Evolutionary conservation across 2,329 filamentous ascomycete genomes (phyloP).

Genomic region (Fusarium siculi): DNA sequence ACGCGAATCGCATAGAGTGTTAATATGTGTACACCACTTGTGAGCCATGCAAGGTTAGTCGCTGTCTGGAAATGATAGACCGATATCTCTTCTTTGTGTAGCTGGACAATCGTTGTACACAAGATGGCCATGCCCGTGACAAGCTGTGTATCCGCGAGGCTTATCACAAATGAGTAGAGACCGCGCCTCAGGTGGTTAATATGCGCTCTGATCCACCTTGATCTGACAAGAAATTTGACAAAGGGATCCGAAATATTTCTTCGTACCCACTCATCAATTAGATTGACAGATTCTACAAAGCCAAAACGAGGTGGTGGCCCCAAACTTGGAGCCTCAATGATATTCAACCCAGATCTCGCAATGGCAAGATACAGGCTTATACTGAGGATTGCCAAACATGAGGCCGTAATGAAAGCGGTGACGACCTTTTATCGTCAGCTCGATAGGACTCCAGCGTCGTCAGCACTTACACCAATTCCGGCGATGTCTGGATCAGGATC

Average conservation of each 20-base stretch:
- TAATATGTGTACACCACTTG: not conserved
- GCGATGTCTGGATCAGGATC: not conserved
- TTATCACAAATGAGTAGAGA: not conserved
- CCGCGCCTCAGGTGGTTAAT: not conserved
- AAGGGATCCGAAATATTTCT: not conserved
- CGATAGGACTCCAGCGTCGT: accelerated
- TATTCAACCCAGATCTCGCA: not conserved
- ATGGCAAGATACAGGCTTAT: not conserved
- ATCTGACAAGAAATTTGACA: not conserved
- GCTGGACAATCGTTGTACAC: not conserved
- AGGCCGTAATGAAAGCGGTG: not conserved
- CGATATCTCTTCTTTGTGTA: not conserved
- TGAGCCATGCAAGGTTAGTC: not conserved
- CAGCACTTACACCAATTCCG: not conserved
- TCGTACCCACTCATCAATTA: not conserved
- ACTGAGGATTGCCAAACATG: not conserved
- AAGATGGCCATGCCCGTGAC: not conserved
- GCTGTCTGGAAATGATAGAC: not conserved
- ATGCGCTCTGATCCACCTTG: not conserved
- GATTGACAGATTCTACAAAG: not conserved
- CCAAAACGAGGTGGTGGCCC: not conserved
- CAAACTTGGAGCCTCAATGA: not conserved
- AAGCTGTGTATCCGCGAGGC: not conserved
- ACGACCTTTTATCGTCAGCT: not conserved
- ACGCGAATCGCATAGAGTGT: not conserved